phyloP scores from a whole-genome alignment of 2,329 filamentous ascomycete species.

The Meredithiella fracta region DNA sequence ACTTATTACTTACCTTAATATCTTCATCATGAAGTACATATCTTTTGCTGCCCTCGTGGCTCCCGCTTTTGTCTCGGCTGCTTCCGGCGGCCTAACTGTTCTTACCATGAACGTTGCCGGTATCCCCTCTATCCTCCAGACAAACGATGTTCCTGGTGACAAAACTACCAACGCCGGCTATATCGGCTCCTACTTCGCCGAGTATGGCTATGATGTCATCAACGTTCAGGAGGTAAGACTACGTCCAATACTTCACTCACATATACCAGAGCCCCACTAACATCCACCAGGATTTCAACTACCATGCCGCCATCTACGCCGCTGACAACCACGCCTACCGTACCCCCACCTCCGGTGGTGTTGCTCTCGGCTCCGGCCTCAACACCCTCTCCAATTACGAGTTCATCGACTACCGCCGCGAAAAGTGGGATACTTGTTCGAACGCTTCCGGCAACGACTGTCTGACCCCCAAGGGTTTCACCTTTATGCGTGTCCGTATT shows the following conservation, averaged over 20 bases:
- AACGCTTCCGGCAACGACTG: conserved; percentile 41
- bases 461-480: conserved; percentile 54
- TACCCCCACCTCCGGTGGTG: conserved; percentile 48
- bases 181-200: conserved; percentile 40
- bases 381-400: conserved; percentile 45
- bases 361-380: conserved; percentile 44
- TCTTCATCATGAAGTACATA: conserved; percentile 12
- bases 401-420: conserved; percentile 38
- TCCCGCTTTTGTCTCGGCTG: conserved; percentile 10
- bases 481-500: conserved; percentile 43
- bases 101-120: conserved; percentile 45
- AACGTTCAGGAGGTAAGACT: conserved; percentile 42
- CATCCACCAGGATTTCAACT: conserved; percentile 42
- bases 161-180: conserved; percentile 39
- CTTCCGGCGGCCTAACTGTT: conserved; percentile 29
- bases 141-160: conserved; percentile 44
- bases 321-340: conserved; percentile 43
- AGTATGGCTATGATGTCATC: conserved; percentile 44
- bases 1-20: not conserved
- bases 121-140: conserved; percentile 38
- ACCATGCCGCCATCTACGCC: conserved; percentile 45
- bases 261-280: not conserved
- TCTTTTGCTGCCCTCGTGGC: conserved; percentile 8
- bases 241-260: not conserved
- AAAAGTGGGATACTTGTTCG: conserved; percentile 44